Conservation (phyloP, 257 asterid species). For the Nicotiana tomentosiformis region DNA sequence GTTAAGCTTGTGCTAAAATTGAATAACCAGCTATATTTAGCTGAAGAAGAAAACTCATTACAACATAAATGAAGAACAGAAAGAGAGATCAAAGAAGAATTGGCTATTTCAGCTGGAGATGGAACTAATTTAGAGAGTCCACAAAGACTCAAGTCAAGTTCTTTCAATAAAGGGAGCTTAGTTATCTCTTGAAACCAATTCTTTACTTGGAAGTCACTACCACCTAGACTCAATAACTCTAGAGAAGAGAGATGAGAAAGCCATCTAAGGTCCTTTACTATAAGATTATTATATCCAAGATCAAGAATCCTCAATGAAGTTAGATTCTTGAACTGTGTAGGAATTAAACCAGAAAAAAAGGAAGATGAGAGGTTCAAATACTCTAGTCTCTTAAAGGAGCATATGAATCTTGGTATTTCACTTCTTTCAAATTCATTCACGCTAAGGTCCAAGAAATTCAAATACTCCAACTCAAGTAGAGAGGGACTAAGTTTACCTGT, state of each 20-base stretch:
- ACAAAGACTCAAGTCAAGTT: neutral
- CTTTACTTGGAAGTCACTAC: neutral
- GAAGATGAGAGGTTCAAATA: neutral
- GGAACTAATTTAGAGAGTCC: neutral
- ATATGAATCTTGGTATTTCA: constrained; percentile 5
- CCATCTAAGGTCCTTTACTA: neutral
- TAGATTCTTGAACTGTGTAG: constrained; percentile 12
- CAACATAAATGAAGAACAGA: neutral
- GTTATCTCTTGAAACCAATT: constrained; percentile 4
- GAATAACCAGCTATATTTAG: constrained; percentile 7
- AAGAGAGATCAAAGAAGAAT: constrained; percentile 17
- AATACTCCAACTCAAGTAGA: constrained; percentile 16
- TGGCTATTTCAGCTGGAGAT: neutral
- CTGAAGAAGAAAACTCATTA: neutral
- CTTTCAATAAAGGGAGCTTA: neutral
- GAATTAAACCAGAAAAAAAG: constrained; percentile 12
- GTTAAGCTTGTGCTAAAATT: constrained; percentile 9
- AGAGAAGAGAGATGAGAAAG: neutral
- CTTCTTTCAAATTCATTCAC: neutral
- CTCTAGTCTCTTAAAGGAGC: neutral
- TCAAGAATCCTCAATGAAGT: neutral
- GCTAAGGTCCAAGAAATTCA: constrained; percentile 15
- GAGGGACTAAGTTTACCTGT: constrained; percentile 23
- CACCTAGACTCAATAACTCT: neutral
- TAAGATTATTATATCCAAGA: neutral